A percentile compares a stretch with the other conserved stretches of the same genome.
Evolutionary conservation across 192 early-diverging fungal species (phyloP).

Genomic region (Coemansia sp.): DNA sequence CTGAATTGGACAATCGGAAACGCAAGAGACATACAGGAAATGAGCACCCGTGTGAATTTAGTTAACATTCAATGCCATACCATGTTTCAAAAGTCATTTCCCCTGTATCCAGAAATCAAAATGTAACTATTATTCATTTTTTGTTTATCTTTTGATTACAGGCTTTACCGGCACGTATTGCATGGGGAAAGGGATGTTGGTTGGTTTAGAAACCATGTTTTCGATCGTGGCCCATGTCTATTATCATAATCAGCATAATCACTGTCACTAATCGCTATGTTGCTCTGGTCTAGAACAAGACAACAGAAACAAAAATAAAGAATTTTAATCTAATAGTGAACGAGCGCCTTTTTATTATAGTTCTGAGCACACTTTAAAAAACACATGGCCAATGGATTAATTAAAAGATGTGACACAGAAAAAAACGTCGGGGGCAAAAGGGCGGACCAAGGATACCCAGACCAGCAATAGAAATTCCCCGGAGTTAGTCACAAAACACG

Average conservation of each 20-base stretch:
- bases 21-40: neutral
- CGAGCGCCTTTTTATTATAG: too few relatives aligned
- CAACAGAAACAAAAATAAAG: neutral
- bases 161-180: neutral
- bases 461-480: neutral
- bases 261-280: too few relatives aligned
- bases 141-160: neutral
- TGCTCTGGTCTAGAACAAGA: neutral
- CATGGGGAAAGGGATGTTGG: neutral
- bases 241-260: neutral
- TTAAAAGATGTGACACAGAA: conserved; percentile 2
- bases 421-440: neutral
- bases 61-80: neutral
- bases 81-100: neutral
- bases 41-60: neutral
- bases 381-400: neutral
- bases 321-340: neutral
- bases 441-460: neutral
- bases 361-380: neutral
- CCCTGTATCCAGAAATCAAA: neutral
- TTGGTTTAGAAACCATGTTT: too few relatives aligned
- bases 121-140: neutral
- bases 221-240: too few relatives aligned
- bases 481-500: neutral
- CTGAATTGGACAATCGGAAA: conserved; percentile 10